Evolutionary conservation across 106 monocot genomes (phyloP).

Genomic region (Allium cepa): DNA sequence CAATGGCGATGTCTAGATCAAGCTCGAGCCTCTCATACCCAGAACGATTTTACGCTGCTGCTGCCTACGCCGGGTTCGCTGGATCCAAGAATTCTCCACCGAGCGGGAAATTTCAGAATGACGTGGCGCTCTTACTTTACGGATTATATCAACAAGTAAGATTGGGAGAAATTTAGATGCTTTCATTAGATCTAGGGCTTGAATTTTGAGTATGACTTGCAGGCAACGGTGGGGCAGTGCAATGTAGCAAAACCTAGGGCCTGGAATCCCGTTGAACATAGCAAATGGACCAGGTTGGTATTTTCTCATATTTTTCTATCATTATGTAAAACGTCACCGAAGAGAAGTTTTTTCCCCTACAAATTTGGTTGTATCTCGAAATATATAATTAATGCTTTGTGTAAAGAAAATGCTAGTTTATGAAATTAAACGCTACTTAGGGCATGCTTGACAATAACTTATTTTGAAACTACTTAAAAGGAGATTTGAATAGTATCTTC

Average conservation of each 20-base stretch:
- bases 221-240: constrained; percentile 90
- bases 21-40: constrained; percentile 50
- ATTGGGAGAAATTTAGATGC: constrained; percentile 1
- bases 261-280: constrained; percentile 84
- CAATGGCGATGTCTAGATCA: constrained; percentile 26
- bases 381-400: too few relatives aligned
- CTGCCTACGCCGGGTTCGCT: constrained; percentile 41
- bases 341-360: too few relatives aligned
- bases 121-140: constrained; percentile 41
- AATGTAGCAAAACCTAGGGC: constrained; percentile 58
- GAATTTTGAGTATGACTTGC: constrained; percentile 7
- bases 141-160: constrained; percentile 40
- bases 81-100: constrained; percentile 2
- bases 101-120: constrained; percentile 29
- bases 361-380: too few relatives aligned
- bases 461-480: too few relatives aligned
- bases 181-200: constrained; percentile 5
- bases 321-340: too few relatives aligned
- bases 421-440: too few relatives aligned
- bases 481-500: too few relatives aligned
- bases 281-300: constrained; percentile 89
- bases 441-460: too few relatives aligned
- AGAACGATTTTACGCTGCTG: constrained; percentile 50
- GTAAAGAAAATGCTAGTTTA: too few relatives aligned
- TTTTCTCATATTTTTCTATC: not conserved